Conservation (phyloP, 1,139 yeast species). For the Geotrichum bryndzae region DNA sequence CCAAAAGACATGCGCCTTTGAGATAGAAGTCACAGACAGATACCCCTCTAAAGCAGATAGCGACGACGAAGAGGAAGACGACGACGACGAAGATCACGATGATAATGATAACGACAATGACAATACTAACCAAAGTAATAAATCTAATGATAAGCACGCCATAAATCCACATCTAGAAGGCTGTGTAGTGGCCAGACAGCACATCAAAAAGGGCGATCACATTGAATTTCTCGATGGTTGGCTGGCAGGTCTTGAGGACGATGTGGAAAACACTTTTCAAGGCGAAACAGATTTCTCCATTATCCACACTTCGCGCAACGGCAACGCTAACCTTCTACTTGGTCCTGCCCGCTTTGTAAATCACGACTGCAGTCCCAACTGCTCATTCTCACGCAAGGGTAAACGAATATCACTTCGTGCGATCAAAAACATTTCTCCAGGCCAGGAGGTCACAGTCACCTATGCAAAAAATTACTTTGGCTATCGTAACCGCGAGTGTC, state of each 20-base stretch:
- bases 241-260: constrained; percentile 39
- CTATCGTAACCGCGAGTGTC: constrained; percentile 38
- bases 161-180: constrained; percentile 32
- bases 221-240: constrained; percentile 35
- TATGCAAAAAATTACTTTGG: constrained; percentile 44
- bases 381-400: constrained; percentile 35
- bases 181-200: constrained; percentile 38
- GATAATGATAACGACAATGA: constrained; percentile 12
- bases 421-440: constrained; percentile 34
- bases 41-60: constrained; percentile 31
- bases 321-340: constrained; percentile 39
- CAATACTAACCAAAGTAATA: not conserved
- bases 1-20: constrained; percentile 39
- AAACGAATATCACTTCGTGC: constrained; percentile 35
- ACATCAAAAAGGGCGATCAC: constrained; percentile 34
- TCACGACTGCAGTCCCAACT: constrained; percentile 44
- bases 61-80: constrained; percentile 34
- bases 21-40: constrained; percentile 41
- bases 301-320: constrained; percentile 33
- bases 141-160: constrained; percentile 15
- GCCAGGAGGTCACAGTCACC: constrained; percentile 44
- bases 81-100: not conserved
- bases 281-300: constrained; percentile 40
- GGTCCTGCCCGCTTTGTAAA: constrained; percentile 47
- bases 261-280: constrained; percentile 32